phyloP scores from a whole-genome alignment of 2,329 filamentous ascomycete genomes.

The Aspergillus pseudonomiae region DNA sequence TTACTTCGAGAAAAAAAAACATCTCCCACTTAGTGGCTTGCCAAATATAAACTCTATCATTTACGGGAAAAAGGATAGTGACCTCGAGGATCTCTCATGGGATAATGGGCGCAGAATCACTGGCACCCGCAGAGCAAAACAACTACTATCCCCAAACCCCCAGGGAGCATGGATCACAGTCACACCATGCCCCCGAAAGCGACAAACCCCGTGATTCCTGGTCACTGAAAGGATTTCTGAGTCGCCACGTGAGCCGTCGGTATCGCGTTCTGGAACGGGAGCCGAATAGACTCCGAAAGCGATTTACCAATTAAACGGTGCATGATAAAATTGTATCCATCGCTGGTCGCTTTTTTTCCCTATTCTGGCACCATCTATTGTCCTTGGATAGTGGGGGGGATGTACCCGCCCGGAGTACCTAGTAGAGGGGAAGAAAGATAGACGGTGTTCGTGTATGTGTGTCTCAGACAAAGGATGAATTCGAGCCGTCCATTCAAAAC shows the following conservation, averaged over 20 bases:
- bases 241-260: slow-evolving; percentile 30
- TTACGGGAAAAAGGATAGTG: not conserved
- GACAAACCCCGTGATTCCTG: slow-evolving; percentile 24
- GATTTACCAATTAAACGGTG: slow-evolving; percentile 18
- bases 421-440: not conserved
- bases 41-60: not conserved
- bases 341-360: not conserved
- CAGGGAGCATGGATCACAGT: slow-evolving; percentile 14
- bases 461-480: not conserved
- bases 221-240: slow-evolving; percentile 33
- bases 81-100: slow-evolving; percentile 6
- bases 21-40: not conserved
- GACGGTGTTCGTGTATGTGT: not conserved
- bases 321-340: not conserved
- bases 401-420: not conserved
- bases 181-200: slow-evolving; percentile 4
- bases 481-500: not conserved
- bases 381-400: not conserved
- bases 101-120: slow-evolving; percentile 27
- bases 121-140: slow-evolving; percentile 19
- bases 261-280: slow-evolving; percentile 36
- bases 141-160: slow-evolving; percentile 19
- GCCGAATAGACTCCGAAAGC: slow-evolving; percentile 35
- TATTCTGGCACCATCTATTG: not conserved
- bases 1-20: not conserved